These are phyloP conservation scores for Prunus yedoensis DNA, from an alignment of 331 rosid genomes.

Conservation along the genomic window DNA sequence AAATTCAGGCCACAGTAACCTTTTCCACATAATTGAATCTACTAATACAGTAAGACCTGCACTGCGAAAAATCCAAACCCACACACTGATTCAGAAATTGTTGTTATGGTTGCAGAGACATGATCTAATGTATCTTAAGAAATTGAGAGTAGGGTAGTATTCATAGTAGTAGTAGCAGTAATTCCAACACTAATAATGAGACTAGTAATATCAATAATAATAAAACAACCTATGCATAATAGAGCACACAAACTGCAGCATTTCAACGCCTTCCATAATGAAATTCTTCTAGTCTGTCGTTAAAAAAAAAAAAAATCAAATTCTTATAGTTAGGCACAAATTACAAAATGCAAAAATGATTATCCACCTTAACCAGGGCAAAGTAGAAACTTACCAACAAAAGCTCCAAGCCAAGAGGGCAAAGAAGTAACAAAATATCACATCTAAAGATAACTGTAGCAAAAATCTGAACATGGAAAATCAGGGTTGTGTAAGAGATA, in stretches of 20 bases:
- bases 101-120: neutral
- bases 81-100: constrained; percentile 14
- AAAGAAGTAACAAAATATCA: constrained; percentile 79
- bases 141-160: neutral
- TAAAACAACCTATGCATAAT: constrained; percentile 59
- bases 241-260: constrained; percentile 61
- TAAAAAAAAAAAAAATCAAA: neutral
- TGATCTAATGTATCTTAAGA: constrained; percentile 2
- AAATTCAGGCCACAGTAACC: constrained; percentile 93
- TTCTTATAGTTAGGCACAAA: neutral
- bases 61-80: constrained; percentile 36
- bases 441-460: constrained; percentile 83
- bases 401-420: constrained; percentile 80
- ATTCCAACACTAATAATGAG: neutral
- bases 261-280: constrained; percentile 65
- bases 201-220: constrained; percentile 24
- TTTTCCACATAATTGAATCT: constrained; percentile 92
- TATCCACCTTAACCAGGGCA: neutral
- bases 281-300: constrained; percentile 72
- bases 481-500: constrained; percentile 25
- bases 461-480: constrained; percentile 65
- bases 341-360: neutral
- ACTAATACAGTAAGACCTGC: constrained; percentile 75
- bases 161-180: neutral
- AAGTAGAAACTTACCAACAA: constrained; percentile 63